These are phyloP conservation scores for Pisolithus microcarpus DNA, from an alignment of 768 basidiomycete species.

Conservation along the genomic window DNA sequence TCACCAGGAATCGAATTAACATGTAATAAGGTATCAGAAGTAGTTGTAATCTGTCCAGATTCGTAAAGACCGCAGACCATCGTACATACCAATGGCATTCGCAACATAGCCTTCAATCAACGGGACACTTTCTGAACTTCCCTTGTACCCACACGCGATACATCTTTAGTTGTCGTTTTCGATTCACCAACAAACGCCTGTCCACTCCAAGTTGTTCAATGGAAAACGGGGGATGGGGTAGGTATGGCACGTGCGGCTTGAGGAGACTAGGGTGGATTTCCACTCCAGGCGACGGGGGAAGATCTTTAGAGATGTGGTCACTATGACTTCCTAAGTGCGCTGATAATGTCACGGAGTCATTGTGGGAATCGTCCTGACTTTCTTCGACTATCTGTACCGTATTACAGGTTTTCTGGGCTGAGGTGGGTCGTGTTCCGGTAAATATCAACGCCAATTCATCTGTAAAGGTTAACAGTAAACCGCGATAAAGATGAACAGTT, in stretches of 20 bases:
- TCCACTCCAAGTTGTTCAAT: conserved; percentile 86
- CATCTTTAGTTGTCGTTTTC: conserved; percentile 95
- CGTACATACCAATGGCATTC: not conserved
- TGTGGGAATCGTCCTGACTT: conserved; percentile 11
- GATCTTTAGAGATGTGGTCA: not conserved
- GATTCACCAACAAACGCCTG: conserved; percentile 82
- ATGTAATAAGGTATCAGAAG: no score
- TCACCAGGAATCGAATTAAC: no score
- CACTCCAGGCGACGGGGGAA: not conserved
- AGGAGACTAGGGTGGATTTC: conserved; percentile 35
- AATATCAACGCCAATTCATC: conserved; percentile 78
- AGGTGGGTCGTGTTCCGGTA: conserved; percentile 49
- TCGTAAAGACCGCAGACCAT: no score
- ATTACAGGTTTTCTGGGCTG: conserved; percentile 23
- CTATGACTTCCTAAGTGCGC: conserved; percentile 3
- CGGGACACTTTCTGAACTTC: conserved; percentile 46
- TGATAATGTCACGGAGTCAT: conserved; percentile 5
- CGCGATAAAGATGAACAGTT: not conserved
- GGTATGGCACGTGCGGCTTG: conserved; percentile 34
- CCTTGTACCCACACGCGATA: conserved; percentile 95
- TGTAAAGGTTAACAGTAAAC: conserved; percentile 18
- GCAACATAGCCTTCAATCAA: not conserved
- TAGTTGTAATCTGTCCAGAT: no score
- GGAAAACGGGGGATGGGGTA: conserved; percentile 68
- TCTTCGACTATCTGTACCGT: conserved; percentile 31